These are phyloP conservation scores for Collybia mongolica DNA, from an alignment of 768 basidiomycete genomes.

Conservation along the genomic window DNA sequence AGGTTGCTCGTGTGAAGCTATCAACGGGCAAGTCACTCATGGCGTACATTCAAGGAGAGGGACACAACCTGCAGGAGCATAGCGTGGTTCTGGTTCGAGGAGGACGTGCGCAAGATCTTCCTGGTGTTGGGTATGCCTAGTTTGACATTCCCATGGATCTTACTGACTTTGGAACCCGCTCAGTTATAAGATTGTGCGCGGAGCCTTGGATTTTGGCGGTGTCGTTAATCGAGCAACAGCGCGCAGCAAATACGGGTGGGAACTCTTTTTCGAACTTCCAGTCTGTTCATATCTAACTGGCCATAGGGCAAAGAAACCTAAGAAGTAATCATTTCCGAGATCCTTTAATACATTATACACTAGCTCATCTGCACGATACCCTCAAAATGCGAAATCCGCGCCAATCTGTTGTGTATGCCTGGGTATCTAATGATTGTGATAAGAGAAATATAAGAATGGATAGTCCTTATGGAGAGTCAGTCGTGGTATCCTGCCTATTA, in stretches of 20 bases:
- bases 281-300: slow-evolving; percentile 7
- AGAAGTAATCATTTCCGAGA: slow-evolving; percentile 45
- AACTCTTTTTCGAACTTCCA: slow-evolving; percentile 2
- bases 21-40: slow-evolving; percentile 85
- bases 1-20: slow-evolving; percentile 92
- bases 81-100: slow-evolving; percentile 94
- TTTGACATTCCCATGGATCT: neutral
- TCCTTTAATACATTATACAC: too few relatives aligned
- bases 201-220: slow-evolving; percentile 87
- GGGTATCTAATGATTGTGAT: neutral
- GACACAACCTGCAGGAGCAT: slow-evolving; percentile 97
- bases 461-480: slow-evolving; percentile 5
- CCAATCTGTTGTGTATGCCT: neutral
- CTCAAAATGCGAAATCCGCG: neutral
- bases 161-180: neutral
- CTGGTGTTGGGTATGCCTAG: slow-evolving; percentile 81
- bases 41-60: slow-evolving; percentile 96
- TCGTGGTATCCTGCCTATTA: slow-evolving; percentile 11
- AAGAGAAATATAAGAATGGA: neutral
- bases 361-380: too few relatives aligned
- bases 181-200: slow-evolving; percentile 95
- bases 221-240: slow-evolving; percentile 81
- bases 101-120: slow-evolving; percentile 95
- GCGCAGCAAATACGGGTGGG: slow-evolving; percentile 91
- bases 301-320: slow-evolving; percentile 82